Evolutionary conservation across 192 early-diverging fungal genomes (phyloP).

Genomic region (Obelidium mucronatum): DNA sequence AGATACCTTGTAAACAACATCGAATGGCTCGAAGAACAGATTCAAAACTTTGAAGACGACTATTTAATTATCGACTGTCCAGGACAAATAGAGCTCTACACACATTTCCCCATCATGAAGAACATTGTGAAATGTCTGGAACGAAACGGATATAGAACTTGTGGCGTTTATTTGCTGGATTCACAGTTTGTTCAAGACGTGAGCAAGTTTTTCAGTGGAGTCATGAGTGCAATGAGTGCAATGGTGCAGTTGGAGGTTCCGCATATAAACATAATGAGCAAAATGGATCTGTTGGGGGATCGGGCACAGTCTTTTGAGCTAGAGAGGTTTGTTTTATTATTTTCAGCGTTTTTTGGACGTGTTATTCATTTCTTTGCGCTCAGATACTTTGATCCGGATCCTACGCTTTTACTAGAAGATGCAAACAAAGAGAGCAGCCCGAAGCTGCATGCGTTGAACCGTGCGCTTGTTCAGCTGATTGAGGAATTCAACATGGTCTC

Average conservation of each 20-base stretch:
- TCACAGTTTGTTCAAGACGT: conserved; percentile 95
- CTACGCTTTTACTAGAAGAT: conserved; percentile 83
- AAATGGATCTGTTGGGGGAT: conserved; percentile 90
- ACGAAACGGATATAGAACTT: conserved; percentile 81
- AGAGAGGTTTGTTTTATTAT: conserved; percentile 42
- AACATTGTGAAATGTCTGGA: conserved; percentile 73
- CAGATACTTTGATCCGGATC: conserved; percentile 92
- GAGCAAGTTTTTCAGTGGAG: conserved; percentile 95
- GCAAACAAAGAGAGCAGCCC: conserved; percentile 74
- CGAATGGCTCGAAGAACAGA: conserved; percentile 96
- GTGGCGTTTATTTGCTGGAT: conserved; percentile 94
- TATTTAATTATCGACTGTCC: conserved; percentile 98
- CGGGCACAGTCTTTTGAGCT: conserved; percentile 38
- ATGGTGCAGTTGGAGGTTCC: conserved; percentile 98
- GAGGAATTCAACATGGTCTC: conserved; percentile 98
- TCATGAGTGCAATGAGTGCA: conserved; percentile 92
- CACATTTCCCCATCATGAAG: conserved; percentile 96
- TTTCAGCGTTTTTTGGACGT: background rate
- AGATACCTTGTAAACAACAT: conserved; percentile 89
- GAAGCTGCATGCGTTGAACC: conserved; percentile 86
- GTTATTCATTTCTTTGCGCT: conserved; percentile 25
- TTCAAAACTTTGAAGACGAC: conserved; percentile 92
- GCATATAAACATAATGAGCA: conserved; percentile 97
- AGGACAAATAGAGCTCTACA: conserved; percentile 96
- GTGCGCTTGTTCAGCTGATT: conserved; percentile 88